These are phyloP conservation scores for Prinsepia uniflora DNA, from an alignment of 306 rosid genomes.

Conservation along the genomic window DNA sequence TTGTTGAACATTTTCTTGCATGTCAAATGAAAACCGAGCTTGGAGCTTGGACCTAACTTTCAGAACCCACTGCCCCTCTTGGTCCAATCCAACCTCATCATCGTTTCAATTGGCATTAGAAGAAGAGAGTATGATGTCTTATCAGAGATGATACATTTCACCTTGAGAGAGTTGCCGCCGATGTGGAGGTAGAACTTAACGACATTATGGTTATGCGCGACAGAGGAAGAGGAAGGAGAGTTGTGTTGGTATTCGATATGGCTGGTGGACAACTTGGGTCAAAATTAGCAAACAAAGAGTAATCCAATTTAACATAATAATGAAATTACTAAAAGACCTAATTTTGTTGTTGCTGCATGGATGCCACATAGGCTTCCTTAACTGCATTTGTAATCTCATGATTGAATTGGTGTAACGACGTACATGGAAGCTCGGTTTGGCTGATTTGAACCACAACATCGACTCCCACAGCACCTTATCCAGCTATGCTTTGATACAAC, in stretches of 20 bases:
- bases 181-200: conserved; percentile 87
- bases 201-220: conserved; percentile 41
- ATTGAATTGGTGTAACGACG: no score
- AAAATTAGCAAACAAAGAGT: no score
- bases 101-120: conserved; percentile 24
- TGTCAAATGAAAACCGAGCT: conserved; percentile 63
- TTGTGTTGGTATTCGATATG: conserved; percentile 7
- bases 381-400: no score
- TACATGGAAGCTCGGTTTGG: no score
- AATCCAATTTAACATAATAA: no score
- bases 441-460: no score
- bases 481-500: no score
- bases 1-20: conserved; percentile 89
- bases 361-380: no score
- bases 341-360: no score
- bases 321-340: no score
- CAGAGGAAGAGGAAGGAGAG: conserved; percentile 28
- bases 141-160: conserved; percentile 79
- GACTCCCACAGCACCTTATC: no score
- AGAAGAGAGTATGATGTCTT: conserved; percentile 50
- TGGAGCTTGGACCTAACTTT: conserved; percentile 63
- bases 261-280: no score
- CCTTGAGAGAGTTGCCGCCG: conserved; percentile 75
- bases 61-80: conserved; percentile 44
- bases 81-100: conserved; percentile 16